phyloP scores from a whole-genome alignment of 2,329 filamentous ascomycete genomes.

The Alternaria arborescens region DNA sequence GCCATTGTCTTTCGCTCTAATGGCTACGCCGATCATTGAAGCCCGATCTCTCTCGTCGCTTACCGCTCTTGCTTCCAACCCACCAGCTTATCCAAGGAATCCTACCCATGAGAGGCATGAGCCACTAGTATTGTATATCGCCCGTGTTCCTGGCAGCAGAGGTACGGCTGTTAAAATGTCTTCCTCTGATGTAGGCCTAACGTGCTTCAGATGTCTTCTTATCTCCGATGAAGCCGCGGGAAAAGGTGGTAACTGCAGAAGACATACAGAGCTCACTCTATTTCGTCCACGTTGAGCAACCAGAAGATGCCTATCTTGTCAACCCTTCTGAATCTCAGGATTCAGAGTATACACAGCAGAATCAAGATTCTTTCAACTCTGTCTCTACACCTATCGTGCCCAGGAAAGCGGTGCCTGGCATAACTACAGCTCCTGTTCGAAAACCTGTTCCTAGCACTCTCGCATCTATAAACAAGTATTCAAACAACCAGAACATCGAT shows the following conservation, averaged over 20 bases:
- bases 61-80: slow-evolving; percentile 82
- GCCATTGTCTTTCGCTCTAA: slow-evolving; percentile 26
- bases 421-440: slow-evolving; percentile 25
- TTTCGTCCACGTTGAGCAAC: slow-evolving; percentile 81
- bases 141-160: slow-evolving; percentile 88
- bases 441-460: slow-evolving; percentile 44
- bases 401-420: slow-evolving; percentile 39
- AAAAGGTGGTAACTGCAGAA: slow-evolving; percentile 86
- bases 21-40: slow-evolving; percentile 64
- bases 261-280: slow-evolving; percentile 90
- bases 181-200: slow-evolving; percentile 23
- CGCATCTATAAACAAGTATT: slow-evolving; percentile 34
- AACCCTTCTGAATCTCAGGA: slow-evolving; percentile 23
- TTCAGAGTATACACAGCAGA: slow-evolving; percentile 21
- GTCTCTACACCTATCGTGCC: slow-evolving; percentile 32
- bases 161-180: slow-evolving; percentile 62
- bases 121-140: slow-evolving; percentile 86
- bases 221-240: slow-evolving; percentile 85
- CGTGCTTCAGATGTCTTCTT: slow-evolving; percentile 79
- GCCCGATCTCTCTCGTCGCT: slow-evolving; percentile 84
- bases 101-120: slow-evolving; percentile 73
- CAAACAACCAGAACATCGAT: slow-evolving; percentile 40
- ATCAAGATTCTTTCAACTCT: slow-evolving; percentile 15
- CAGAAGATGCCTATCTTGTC: slow-evolving; percentile 58
- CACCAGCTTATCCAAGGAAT: slow-evolving; percentile 83